Evolutionary conservation across 169 alveolate genomes (phyloP).

Genomic region (Eimeria maxima): DNA sequence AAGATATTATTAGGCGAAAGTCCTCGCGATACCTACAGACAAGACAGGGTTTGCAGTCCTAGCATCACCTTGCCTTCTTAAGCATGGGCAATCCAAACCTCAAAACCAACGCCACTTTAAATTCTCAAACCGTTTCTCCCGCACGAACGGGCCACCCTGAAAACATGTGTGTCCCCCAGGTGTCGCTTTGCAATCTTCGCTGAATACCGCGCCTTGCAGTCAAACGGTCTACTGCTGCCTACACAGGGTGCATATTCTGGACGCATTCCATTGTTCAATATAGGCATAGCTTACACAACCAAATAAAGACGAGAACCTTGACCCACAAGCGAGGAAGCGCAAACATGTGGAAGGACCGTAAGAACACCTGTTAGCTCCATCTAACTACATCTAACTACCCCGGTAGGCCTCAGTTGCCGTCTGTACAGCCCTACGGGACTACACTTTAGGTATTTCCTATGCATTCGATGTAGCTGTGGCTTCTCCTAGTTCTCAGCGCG

Average conservation of each 20-base stretch:
- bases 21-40: conserved; percentile 90
- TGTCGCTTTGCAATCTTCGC: not conserved
- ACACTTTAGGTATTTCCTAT: not conserved
- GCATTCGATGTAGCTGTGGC: not conserved
- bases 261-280: not conserved
- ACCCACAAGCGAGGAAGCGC: not conserved
- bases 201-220: not conserved
- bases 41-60: not conserved
- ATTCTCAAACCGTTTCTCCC: not conserved
- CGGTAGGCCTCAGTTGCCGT: not conserved
- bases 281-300: not conserved
- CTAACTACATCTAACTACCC: not conserved
- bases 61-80: not conserved
- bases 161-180: not conserved
- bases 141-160: not conserved
- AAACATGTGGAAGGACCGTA: not conserved
- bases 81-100: not conserved
- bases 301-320: not conserved
- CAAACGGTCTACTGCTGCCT: not conserved
- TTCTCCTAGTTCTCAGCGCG: not conserved
- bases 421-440: not conserved
- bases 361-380: not conserved
- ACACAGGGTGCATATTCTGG: not conserved
- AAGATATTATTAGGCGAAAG: conserved; percentile 94
- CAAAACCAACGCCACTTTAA: not conserved